Base-by-base conservation (phyloP, 805 yeast genomes). In the Metschnikowia vanudenii region DNA sequence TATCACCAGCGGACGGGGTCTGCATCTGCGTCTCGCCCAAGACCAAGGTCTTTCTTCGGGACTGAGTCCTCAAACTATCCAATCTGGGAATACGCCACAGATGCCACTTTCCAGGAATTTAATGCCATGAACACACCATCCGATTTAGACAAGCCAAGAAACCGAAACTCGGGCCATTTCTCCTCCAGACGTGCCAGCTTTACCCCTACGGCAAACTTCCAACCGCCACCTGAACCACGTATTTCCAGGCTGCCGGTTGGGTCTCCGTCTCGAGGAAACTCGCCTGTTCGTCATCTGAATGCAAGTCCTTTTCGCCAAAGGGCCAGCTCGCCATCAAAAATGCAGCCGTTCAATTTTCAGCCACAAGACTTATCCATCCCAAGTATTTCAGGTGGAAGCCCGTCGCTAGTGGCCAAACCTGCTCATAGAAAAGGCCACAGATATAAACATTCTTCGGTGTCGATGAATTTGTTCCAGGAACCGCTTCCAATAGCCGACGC, bases 391-490 rank as follows among this genome's bases (percentile, higher is more conserved):
- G 40, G 45, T 14, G 45, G 43, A 32, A 39, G 43, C 19, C 53
- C 45, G 37, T 39, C 49, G 10, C 47, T 52, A 11, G 61, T 56
- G 44, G 62, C 66, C 26, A 76, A 70, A 58, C 80, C 89, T 1
- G 82, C 86, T 0, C 88, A 82, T 57, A 82, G 99, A 73, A 82
- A 91, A 56, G 99, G 99, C 6, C 99, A 92, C 65, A 79, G 92
- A 56, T 92, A 92, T 63, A 92, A 92, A 63, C 98, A 92, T 65
- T 90, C 97, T 2, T 90, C 97, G 8, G 96, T 92, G 5, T 89
- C 96, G 4, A 86, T 92, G 94, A 91, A 92, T 64, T 78, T 92
- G 62, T 92, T 94, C 63, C 96, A 88, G 64, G 97, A 92, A 60
- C 96, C 97, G 1, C 85, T 90, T 13, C 71, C 72, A 2, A 58